These are phyloP conservation scores for Elongisporangium undulatum DNA, from an alignment of 352 stramenopile species.

Conservation along the genomic window DNA sequence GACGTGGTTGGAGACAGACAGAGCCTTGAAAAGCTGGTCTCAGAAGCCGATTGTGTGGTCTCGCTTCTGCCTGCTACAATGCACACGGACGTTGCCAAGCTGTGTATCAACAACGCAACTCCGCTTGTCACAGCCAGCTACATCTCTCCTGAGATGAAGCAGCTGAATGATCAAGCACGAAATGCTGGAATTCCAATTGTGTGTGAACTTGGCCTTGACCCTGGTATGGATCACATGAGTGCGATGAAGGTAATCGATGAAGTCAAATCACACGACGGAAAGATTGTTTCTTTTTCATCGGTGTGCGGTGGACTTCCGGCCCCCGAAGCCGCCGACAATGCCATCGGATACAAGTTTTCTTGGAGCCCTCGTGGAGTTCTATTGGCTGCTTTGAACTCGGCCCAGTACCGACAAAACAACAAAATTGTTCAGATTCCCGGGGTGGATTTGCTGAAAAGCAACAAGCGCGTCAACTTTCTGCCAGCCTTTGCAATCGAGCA, in stretches of 20 bases:
- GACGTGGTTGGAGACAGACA: slow-evolving; percentile 69
- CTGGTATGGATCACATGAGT: slow-evolving; percentile 96
- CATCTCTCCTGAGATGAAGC: slow-evolving; percentile 91
- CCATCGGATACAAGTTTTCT: slow-evolving; percentile 97
- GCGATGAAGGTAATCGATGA: slow-evolving; percentile 97
- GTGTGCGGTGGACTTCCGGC: slow-evolving; percentile 94
- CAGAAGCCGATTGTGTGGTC: slow-evolving; percentile 90
- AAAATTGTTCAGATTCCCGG: slow-evolving; percentile 81
- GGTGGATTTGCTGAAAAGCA: slow-evolving; percentile 84
- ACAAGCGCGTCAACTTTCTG: slow-evolving; percentile 83
- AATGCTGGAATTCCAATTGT: slow-evolving; percentile 88
- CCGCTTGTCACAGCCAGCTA: slow-evolving; percentile 96
- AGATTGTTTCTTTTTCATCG: slow-evolving; percentile 90
- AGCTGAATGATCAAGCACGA: slow-evolving; percentile 68
- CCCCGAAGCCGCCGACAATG: slow-evolving; percentile 93
- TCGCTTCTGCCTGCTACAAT: slow-evolving; percentile 93
- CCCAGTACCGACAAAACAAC: slow-evolving; percentile 85
- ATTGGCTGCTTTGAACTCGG: slow-evolving; percentile 89
- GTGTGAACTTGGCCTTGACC: slow-evolving; percentile 95
- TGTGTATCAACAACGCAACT: slow-evolving; percentile 83
- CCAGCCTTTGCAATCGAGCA: slow-evolving; percentile 92
- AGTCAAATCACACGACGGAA: slow-evolving; percentile 87
- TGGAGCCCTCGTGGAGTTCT: slow-evolving; percentile 95
- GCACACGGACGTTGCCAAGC: slow-evolving; percentile 87
- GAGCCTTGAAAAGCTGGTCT: slow-evolving; percentile 54